Evolutionary conservation across 305 asterid species (phyloP), one percentile per base, ranked within the genome.

Genomic region (Ajuga reptans): DNA sequence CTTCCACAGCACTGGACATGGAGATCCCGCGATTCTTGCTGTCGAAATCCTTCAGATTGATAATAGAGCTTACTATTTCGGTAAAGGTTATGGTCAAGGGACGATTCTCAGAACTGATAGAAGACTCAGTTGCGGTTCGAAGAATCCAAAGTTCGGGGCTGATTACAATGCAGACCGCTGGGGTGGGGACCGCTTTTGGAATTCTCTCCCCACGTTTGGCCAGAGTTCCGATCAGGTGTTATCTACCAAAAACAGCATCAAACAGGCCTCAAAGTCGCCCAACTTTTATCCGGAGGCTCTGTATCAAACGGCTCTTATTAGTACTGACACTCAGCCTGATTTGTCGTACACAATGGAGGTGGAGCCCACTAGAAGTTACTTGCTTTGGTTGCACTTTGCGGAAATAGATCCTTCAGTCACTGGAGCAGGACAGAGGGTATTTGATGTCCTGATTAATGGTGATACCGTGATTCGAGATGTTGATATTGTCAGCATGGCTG

Each of bases 181-280:
- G 97, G 99, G 99, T 68, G 99, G 97, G 65, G 97, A 93, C 72
- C 84, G 97, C 15, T 90, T 90, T 65, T 90, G 97, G 99, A 80
- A 80, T 66, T 78, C 84, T 24, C 77, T 89, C 37, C 51, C 58
- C 34, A 81, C 94, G 0, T 85, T 87, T 36, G 95, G 88, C 9
- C 80, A 74, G 66, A 66, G 73, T 69, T 78, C 96, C 52, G 96
- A 82, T 55, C 73, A 49, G 36, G 65, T 51, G 45, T 63, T 86
- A 33, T 65, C 85, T 54, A 82, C 92, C 61, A 54, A 52, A 53
- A 80, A 53, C 4, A 73, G 76, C 66, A 89, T 82, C 66, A 86
- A 81, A 15, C 73, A 75, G 61, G 72, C 86, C 53, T 87, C 95
- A 2, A 34, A 50, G 50, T 53, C 92, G 0, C 97, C 99, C 21